Percentiles rank a stretch among this genome's conserved stretches.
Evolutionary conservation across 768 basidiomycete genomes (phyloP).

Genomic region (Amanita phalloides): DNA sequence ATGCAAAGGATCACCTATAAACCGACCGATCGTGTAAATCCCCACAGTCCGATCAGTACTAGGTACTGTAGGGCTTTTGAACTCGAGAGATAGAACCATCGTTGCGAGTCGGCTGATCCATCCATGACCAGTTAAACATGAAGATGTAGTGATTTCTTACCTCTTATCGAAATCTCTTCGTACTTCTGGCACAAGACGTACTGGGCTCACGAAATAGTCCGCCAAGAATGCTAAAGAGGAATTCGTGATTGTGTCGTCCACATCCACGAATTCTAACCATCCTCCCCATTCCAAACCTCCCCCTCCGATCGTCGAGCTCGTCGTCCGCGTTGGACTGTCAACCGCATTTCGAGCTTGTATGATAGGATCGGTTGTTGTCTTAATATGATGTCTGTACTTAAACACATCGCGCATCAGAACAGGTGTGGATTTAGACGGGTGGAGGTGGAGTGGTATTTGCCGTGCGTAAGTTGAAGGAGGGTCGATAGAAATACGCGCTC

Average conservation of each 20-base stretch:
- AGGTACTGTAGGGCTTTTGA: slow-evolving; percentile 29
- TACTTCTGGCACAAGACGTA: slow-evolving; percentile 32
- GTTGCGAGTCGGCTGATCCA: slow-evolving; percentile 26
- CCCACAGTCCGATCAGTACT: slow-evolving; percentile 36
- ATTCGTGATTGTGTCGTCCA: slow-evolving; percentile 32
- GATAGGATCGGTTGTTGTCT: slow-evolving; percentile 28
- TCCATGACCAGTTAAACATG: background rate
- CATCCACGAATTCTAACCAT: slow-evolving; percentile 39
- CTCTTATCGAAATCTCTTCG: slow-evolving; percentile 16
- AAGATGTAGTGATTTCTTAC: slow-evolving; percentile 9
- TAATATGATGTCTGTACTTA: slow-evolving; percentile 14
- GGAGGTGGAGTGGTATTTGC: slow-evolving; percentile 42
- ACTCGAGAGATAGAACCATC: slow-evolving; percentile 48
- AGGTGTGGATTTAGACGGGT: slow-evolving; percentile 31
- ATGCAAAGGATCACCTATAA: slow-evolving; percentile 40
- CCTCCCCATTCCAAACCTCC: slow-evolving; percentile 48
- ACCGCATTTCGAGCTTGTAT: slow-evolving; percentile 28
- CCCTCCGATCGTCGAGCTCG: slow-evolving; percentile 32
- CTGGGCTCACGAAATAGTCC: slow-evolving; percentile 37
- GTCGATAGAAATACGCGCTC: slow-evolving; percentile 21
- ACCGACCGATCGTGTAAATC: slow-evolving; percentile 40
- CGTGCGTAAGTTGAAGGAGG: slow-evolving; percentile 51
- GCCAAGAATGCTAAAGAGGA: slow-evolving; percentile 46
- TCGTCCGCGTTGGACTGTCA: slow-evolving; percentile 25
- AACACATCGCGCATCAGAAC: slow-evolving; percentile 21